Conservation (phyloP, 352 stramenopile genomes). For the Thalassiosira hispida region DNA sequence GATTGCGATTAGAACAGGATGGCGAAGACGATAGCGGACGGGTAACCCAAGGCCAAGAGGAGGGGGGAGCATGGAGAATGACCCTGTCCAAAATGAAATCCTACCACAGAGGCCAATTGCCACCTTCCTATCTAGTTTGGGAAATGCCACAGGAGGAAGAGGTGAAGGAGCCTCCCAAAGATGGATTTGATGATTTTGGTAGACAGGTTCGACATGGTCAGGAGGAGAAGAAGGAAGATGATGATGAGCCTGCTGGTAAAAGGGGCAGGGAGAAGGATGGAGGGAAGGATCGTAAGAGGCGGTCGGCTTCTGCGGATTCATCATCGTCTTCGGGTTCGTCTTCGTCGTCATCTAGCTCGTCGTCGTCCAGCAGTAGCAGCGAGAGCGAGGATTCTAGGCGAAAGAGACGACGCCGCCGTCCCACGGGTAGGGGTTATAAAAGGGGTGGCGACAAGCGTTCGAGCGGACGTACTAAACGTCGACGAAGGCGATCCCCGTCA, state of each 20-base stretch:
- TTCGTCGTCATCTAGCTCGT: slow-evolving; percentile 22
- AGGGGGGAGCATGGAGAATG: slow-evolving; percentile 38
- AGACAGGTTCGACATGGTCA: not conserved
- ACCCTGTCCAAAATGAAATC: slow-evolving; percentile 35
- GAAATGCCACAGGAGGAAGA: slow-evolving; percentile 25
- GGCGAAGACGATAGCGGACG: not conserved
- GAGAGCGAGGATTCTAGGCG: slow-evolving; percentile 29
- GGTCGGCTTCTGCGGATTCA: slow-evolving; percentile 21
- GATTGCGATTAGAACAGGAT: slow-evolving; percentile 47
- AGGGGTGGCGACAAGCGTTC: slow-evolving; percentile 47
- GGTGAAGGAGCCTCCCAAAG: not conserved
- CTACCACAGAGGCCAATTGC: slow-evolving; percentile 24
- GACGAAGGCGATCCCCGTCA: slow-evolving; percentile 12
- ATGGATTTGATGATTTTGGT: slow-evolving; percentile 15
- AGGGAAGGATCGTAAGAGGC: not conserved
- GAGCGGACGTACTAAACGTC: slow-evolving; percentile 27
- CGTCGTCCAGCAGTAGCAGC: slow-evolving; percentile 35
- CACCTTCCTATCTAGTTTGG: slow-evolving; percentile 46
- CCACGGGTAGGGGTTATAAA: slow-evolving; percentile 4
- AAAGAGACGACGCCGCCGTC: slow-evolving; percentile 49
- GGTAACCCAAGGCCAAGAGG: not conserved
- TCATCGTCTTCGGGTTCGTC: slow-evolving; percentile 30
- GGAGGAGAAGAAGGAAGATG: slow-evolving; percentile 16
- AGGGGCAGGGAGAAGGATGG: slow-evolving; percentile 11
- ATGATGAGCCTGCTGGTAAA: slow-evolving; percentile 19